A percentile compares a stretch with the other conserved stretches of the same genome.
phyloP scores from a whole-genome alignment of 768 basidiomycete genomes.

The Dioszegia hungarica region DNA sequence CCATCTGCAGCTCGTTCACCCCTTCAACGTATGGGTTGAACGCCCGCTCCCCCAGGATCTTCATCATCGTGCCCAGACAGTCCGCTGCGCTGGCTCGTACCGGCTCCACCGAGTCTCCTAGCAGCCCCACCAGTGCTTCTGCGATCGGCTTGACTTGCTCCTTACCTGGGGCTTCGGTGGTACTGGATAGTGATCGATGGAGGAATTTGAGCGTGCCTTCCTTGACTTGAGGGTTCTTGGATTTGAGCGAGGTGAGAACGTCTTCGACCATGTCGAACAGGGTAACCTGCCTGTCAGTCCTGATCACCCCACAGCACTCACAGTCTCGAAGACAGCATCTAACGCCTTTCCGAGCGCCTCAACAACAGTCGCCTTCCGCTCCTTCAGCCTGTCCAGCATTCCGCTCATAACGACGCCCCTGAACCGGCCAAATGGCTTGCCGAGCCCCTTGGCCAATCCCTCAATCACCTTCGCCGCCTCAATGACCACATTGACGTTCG shows the following conservation, averaged over 20 bases:
- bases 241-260: slow-evolving; percentile 66
- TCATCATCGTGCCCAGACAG: slow-evolving; percentile 85
- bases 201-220: slow-evolving; percentile 87
- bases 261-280: slow-evolving; percentile 79
- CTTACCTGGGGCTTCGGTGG: slow-evolving; percentile 64
- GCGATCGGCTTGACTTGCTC: slow-evolving; percentile 76
- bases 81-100: slow-evolving; percentile 85
- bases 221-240: slow-evolving; percentile 96
- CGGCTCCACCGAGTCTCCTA: slow-evolving; percentile 84
- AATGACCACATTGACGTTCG: slow-evolving; percentile 93
- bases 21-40: slow-evolving; percentile 80
- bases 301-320: no score
- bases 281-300: slow-evolving; percentile 57
- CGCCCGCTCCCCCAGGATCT: slow-evolving; percentile 90
- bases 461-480: slow-evolving; percentile 79
- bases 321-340: slow-evolving; percentile 80
- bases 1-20: slow-evolving; percentile 78
- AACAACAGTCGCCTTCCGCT: slow-evolving; percentile 83
- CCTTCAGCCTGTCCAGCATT: slow-evolving; percentile 85
- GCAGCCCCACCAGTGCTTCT: slow-evolving; percentile 65
- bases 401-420: slow-evolving; percentile 66
- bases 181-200: slow-evolving; percentile 67
- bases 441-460: slow-evolving; percentile 75
- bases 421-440: slow-evolving; percentile 67
- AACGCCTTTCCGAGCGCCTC: slow-evolving; percentile 82